Base-by-base conservation (phyloP, 805 yeast genomes). In the Nakazawaea ambrosiae region DNA sequence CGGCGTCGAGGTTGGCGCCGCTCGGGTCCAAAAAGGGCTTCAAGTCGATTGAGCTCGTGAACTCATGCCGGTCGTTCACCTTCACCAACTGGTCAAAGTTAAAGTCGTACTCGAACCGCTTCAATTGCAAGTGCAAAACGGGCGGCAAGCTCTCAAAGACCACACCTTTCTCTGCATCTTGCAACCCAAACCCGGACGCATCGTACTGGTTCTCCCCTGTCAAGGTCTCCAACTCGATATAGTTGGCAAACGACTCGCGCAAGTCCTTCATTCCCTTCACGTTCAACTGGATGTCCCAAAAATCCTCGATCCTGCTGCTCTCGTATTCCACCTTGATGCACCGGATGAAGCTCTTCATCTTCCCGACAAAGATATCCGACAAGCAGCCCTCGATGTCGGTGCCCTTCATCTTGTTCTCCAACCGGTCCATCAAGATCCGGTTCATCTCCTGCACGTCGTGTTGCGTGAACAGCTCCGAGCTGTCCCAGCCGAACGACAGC, bases 381-480 rank as follows among this genome's bases (percentile, higher is more conserved):
- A 92, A 59, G 32, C 77, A 71, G 7, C 81, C 82, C 47, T 81
- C 89, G 22, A 86, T 89, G 1, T 68, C 62, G 0, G 97, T 82
- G 5, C 88, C 89, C 51, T 87, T 87, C 97, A 92, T 88, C 36
- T 85, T 83, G 3, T 78, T 68, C 57, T 92, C 99, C 31, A 92
- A 68, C 46, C 81, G 77, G 58, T 92, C 99, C 97, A 92, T 90
- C 53, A 92, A 68, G 27, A 92, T 88, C 49, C 99, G 78, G 55
- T 89, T 88, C 55, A 92, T 68, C 58, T 92, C 99, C 57, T 92
- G 99, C 12, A 92, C 97, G 56, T 92, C 99, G 60, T 92, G 97
- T 60, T 92, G 99, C 2, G 95, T 85, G 58, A 92, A 92, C 0
- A 97, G 95, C 48, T 92, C 98, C 5, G 81, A 80, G 8, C 85